Evolutionary conservation across 306 rosid species (phyloP).

Genomic region (Pyrus pyrifolia): DNA sequence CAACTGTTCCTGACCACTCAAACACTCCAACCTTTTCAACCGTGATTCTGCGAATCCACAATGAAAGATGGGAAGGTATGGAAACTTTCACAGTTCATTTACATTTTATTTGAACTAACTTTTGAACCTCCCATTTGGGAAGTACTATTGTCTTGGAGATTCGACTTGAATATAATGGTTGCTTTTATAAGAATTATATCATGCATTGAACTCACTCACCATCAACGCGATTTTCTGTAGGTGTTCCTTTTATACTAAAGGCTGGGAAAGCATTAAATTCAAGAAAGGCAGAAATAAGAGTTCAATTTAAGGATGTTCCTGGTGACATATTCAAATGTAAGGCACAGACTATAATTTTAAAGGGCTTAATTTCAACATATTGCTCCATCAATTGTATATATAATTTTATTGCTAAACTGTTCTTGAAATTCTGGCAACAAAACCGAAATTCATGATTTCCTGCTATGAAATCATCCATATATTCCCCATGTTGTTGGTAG

Average conservation of each 20-base stretch:
- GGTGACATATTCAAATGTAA: slow-evolving; percentile 96
- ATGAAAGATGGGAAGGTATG: slow-evolving; percentile 98
- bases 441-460: neutral
- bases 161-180: neutral
- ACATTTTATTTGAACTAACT: slow-evolving; percentile 5
- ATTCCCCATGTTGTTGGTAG: neutral
- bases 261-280: slow-evolving; percentile 92
- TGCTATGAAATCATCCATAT: neutral
- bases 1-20: slow-evolving; percentile 86
- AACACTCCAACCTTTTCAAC: slow-evolving; percentile 96
- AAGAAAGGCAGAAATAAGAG: slow-evolving; percentile 86
- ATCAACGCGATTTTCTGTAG: slow-evolving; percentile 27
- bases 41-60: slow-evolving; percentile 72
- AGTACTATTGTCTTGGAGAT: neutral
- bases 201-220: slow-evolving; percentile 14
- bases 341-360: slow-evolving; percentile 18
- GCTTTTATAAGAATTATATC: neutral
- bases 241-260: slow-evolving; percentile 90
- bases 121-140: neutral
- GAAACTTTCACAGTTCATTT: slow-evolving; percentile 2
- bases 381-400: neutral
- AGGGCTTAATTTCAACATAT: slow-evolving; percentile 15
- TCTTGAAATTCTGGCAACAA: neutral
- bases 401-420: neutral
- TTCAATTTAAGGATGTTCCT: slow-evolving; percentile 97